Conservation (phyloP, 805 yeast genomes). For the Jamesozyma jinghongensis region DNA sequence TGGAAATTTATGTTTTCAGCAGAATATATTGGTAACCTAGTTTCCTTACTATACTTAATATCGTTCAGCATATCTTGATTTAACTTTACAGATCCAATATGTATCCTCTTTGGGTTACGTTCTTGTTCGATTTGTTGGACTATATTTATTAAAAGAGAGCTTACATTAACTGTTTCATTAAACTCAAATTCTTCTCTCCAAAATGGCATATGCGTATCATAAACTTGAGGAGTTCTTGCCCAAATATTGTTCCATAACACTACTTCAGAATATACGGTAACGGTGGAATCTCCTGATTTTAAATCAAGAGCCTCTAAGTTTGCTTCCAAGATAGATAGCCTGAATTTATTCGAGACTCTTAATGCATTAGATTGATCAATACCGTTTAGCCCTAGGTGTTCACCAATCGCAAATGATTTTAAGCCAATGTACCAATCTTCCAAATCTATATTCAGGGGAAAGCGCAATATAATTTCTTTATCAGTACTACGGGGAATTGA, state of each 20-base stretch:
- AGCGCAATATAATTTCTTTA: constrained; percentile 38
- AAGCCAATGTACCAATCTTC: constrained; percentile 73
- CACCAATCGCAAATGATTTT: constrained; percentile 52
- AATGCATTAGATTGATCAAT: constrained; percentile 32
- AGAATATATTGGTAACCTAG: constrained; percentile 39
- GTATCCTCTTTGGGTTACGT: constrained; percentile 32
- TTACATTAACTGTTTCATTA: constrained; percentile 47
- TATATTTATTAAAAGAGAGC: constrained; percentile 41
- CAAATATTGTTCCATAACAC: constrained; percentile 64
- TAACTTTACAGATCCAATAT: constrained; percentile 40
- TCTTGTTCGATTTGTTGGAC: constrained; percentile 27
- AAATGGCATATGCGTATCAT: constrained; percentile 46
- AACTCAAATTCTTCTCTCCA: constrained; percentile 74
- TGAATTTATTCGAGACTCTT: constrained; percentile 45
- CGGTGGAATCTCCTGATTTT: not conserved
- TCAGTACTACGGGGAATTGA: constrained; percentile 2
- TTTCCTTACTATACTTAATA: constrained; percentile 18
- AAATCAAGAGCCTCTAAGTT: constrained; percentile 32
- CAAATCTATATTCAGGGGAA: constrained; percentile 57
- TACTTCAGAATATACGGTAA: constrained; percentile 54
- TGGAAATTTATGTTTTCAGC: constrained; percentile 31
- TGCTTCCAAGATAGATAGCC: constrained; percentile 58
- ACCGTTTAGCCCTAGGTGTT: constrained; percentile 26
- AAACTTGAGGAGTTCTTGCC: constrained; percentile 66
- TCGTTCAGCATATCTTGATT: constrained; percentile 20